phyloP scores from a whole-genome alignment of 805 yeast species.

The Pichia kluyveri region DNA sequence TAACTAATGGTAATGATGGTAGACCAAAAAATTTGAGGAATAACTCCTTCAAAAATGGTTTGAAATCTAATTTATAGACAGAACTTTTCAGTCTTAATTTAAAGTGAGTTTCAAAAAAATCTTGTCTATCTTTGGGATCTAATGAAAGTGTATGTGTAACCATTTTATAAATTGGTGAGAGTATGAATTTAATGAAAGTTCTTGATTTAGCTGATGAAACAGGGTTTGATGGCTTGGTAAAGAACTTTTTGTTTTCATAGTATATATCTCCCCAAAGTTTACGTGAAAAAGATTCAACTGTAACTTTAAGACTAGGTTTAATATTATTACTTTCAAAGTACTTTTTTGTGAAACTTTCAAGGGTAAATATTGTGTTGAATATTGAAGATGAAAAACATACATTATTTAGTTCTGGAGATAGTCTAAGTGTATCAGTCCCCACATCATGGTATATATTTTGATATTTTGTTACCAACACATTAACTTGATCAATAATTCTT shows the following conservation, averaged over 20 bases:
- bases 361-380: slow-evolving; percentile 54
- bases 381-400: slow-evolving; percentile 68
- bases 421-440: not conserved
- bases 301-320: slow-evolving; percentile 9
- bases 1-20: slow-evolving; percentile 42
- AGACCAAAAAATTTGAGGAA: slow-evolving; percentile 46
- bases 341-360: slow-evolving; percentile 51
- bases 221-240: slow-evolving; percentile 21
- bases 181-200: slow-evolving; percentile 55
- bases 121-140: slow-evolving; percentile 34
- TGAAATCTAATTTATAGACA: slow-evolving; percentile 44
- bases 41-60: slow-evolving; percentile 46
- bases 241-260: slow-evolving; percentile 42
- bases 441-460: not conserved
- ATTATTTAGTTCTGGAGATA: slow-evolving; percentile 59
- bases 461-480: slow-evolving; percentile 34
- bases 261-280: slow-evolving; percentile 75
- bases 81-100: slow-evolving; percentile 32
- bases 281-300: slow-evolving; percentile 35
- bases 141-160: slow-evolving; percentile 50
- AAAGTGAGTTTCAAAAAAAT: slow-evolving; percentile 39
- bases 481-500: slow-evolving; percentile 54
- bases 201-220: slow-evolving; percentile 20
- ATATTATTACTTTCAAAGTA: slow-evolving; percentile 32
- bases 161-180: slow-evolving; percentile 76